Base-by-base conservation (phyloP, 345 rosid genomes). In the Ailanthus altissimus region DNA sequence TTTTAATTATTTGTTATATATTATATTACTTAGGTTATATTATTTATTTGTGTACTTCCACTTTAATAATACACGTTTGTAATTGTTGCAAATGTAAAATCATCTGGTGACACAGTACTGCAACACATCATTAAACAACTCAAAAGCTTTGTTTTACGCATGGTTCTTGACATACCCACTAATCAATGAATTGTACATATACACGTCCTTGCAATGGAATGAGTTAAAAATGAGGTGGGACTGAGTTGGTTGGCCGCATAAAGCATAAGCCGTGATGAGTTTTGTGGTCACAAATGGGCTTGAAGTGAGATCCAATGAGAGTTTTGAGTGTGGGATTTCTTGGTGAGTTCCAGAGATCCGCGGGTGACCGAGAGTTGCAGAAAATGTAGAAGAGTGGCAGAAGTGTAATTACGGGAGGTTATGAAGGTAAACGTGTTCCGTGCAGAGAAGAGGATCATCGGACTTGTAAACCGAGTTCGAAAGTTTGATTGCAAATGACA, bases 191-290 rank as follows among this genome's bases (percentile, higher is more conserved):
- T 88, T 91, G 88, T 89, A 88, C 0, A 86, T 75, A 36, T 67
- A 84, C 40, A 83, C 84, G 49, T 70, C 81, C 73, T 80, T 81
- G 56, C 72, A 40, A 8, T 53, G 73, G 10, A 84, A 46, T 20
- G 86, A 85, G 69, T 85, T 51, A 16, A 92, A 92, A 43, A 90
- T 83, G 81, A 87, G 78, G 16, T 77, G 79, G 0, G 94, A 84
- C 38, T 56, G 77, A 14, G 73, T 60, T 43, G 79, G 77, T 70
- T 26, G 61, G 40, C 79, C 80, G 25, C 77, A 81, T 42, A 66
- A 21, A 32, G 91, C 87, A 70, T 89, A 92, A 0, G 87, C 89
- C 42, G 92, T 84, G 76, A 92, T 76, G 76, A 92, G 94, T 67
- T 87, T 87, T 3, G 91, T 80, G 56, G 88, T 86, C n/a, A 89